phyloP scores from a whole-genome alignment of 345 rosid genomes.

The Leavenworthia alabamica region DNA sequence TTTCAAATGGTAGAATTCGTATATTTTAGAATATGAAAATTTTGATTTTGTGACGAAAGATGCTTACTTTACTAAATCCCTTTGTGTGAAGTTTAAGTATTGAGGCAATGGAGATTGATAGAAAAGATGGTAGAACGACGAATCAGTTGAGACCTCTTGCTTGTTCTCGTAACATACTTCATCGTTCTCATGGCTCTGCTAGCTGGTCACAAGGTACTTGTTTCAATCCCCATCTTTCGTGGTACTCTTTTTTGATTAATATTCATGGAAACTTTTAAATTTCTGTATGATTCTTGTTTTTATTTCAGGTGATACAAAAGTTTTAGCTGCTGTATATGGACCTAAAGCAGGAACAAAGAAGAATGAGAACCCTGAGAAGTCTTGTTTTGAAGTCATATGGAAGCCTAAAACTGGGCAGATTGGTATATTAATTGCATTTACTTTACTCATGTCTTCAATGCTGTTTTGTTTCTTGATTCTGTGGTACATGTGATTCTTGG shows the following conservation, averaged over 20 bases:
- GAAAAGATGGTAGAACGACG: slow-evolving; percentile 57
- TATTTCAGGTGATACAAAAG: slow-evolving; percentile 70
- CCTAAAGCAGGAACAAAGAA: slow-evolving; percentile 88
- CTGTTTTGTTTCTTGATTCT: neutral
- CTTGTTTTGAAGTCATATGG: slow-evolving; percentile 88
- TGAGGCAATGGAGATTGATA: slow-evolving; percentile 46
- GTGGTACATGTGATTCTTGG: neutral
- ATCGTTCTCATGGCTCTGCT: slow-evolving; percentile 95
- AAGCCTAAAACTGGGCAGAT: slow-evolving; percentile 88
- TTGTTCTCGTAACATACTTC: slow-evolving; percentile 65
- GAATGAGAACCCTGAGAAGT: slow-evolving; percentile 87
- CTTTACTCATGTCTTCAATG: neutral
- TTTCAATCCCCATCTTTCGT: neutral
- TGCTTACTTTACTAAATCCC: neutral
- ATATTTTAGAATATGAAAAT: neutral
- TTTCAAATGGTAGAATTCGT: neutral
- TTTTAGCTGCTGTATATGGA: slow-evolving; percentile 85
- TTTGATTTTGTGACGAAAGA: neutral
- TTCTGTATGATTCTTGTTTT: neutral
- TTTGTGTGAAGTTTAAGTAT: slow-evolving; percentile 6
- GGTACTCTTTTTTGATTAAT: neutral
- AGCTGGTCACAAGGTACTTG: slow-evolving; percentile 84
- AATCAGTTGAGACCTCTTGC: slow-evolving; percentile 77
- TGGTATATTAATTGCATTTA: slow-evolving; percentile 31
- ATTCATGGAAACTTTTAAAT: neutral